Base-by-base conservation (phyloP, 208 protist species). In the Wallacemonas sp. region DNA sequence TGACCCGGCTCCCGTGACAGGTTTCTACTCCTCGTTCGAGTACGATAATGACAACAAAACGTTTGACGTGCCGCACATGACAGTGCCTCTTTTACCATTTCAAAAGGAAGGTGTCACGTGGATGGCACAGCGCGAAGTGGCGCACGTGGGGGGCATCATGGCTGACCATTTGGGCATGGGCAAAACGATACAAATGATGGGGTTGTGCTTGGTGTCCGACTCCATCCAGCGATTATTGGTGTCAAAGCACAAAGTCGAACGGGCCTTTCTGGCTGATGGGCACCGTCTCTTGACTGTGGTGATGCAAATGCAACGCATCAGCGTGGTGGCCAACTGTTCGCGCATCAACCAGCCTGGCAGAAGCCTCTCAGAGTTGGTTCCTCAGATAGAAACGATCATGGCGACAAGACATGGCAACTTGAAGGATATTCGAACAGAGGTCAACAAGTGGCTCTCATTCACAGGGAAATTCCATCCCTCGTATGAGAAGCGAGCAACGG, bases 101-200 rank as follows among this genome's bases (percentile, higher is more conserved):
- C 91, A 97, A 63, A 92, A 91, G 63, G 85, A 97, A 48, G 91
- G 91, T 41, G 81, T 97, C 38, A 80, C 86, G 24, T 97, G 91
- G 89, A 97, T 97, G 91, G 77, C 80, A 21, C 80, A 89, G 15
- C 76, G 89, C 17, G 88, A 97, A 63, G 66, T 85, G 15, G 67
- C 48, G 29, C 79, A 92, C 61, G 71, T 90, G 15, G 91, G 91
- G 10, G 91, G 91, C 19, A 94, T 97, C 32, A 94, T 97, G 88
- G 89, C 91, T 0, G 91, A 97, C 50, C 91, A 97, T 53, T 70
- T 97, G 13, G 91, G 91, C 10, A 93, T 97, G 85, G 91, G 91
- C 0, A 97, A 97, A 68, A 97, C 91, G 2, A 73, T 97, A 32
- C 91, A 97, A 54, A 97, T 97, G 89, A 94, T 97, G 55, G 91